Conservation (phyloP, 2,329 filamentous ascomycete genomes). For the Allantophomopsis lycopodina region DNA sequence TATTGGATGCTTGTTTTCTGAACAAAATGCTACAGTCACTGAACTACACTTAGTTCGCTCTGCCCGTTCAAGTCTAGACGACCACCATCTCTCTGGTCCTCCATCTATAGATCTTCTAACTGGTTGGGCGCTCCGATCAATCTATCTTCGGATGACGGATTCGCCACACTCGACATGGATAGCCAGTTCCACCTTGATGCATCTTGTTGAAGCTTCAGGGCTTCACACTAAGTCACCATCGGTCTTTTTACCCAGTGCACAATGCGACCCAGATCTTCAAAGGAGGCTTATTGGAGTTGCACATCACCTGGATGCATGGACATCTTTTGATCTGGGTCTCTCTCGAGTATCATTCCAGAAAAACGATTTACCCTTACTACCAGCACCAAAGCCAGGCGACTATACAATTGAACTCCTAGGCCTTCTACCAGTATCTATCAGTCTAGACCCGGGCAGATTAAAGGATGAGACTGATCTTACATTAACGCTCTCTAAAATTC, state of each 20-base stretch:
- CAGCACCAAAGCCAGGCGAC: too few species aligned
- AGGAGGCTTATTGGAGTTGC: conserved; percentile 33
- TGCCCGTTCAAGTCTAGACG: conserved; percentile 18
- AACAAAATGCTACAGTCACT: conserved; percentile 9
- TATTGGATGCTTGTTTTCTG: conserved; percentile 36
- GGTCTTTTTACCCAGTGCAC: conserved; percentile 2
- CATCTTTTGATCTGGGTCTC: conserved; percentile 42
- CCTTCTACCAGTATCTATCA: too few species aligned
- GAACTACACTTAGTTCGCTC: not conserved
- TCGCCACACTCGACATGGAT: conserved; percentile 41
- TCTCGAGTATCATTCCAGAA: conserved; percentile 22
- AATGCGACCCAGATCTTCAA: conserved; percentile 21
- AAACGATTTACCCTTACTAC: too few species aligned
- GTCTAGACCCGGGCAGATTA: too few species aligned
- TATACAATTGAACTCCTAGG: too few species aligned
- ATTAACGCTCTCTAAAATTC: conserved; percentile 14
- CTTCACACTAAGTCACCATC: conserved; percentile 25
- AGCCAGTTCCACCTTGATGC: conserved; percentile 41
- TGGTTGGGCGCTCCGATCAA: conserved; percentile 36
- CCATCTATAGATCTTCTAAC: conserved; percentile 15
- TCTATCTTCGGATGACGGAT: conserved; percentile 37
- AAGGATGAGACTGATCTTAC: too few species aligned
- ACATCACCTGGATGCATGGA: conserved; percentile 43
- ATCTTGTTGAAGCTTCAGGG: conserved; percentile 39
- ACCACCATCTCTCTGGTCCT: conserved; percentile 5